These are phyloP conservation scores for Sporothrix pallida DNA, from an alignment of 2,329 filamentous ascomycete genomes.

Conservation along the genomic window DNA sequence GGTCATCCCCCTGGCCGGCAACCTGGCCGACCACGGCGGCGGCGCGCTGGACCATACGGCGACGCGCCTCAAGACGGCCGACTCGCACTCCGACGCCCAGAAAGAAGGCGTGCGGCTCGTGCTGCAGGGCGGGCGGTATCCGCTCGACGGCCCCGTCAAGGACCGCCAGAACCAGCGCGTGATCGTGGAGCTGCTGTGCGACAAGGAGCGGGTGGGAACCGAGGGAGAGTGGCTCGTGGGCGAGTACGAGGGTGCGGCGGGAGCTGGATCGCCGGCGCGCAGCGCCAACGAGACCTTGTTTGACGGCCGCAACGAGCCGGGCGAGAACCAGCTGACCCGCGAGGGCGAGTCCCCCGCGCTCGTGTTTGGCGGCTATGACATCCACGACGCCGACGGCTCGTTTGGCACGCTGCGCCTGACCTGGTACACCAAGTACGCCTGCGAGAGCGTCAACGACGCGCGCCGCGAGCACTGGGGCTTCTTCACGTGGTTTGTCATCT, in stretches of 20 bases:
- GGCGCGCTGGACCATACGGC: slow-evolving; percentile 67
- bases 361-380: slow-evolving; percentile 76
- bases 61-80: slow-evolving; percentile 68
- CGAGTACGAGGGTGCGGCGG: slow-evolving; percentile 56
- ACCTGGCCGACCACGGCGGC: slow-evolving; percentile 65
- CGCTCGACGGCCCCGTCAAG: slow-evolving; percentile 59
- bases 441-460: slow-evolving; percentile 59
- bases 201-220: slow-evolving; percentile 71
- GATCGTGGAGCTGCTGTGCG: slow-evolving; percentile 85
- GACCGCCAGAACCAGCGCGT: slow-evolving; percentile 65
- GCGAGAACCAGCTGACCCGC: slow-evolving; percentile 60
- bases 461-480: slow-evolving; percentile 78
- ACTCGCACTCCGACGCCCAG: slow-evolving; percentile 66
- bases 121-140: slow-evolving; percentile 65
- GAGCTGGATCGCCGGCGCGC: slow-evolving; percentile 44
- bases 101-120: slow-evolving; percentile 75
- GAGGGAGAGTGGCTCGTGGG: slow-evolving; percentile 70
- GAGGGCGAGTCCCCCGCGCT: slow-evolving; percentile 63
- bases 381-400: slow-evolving; percentile 60
- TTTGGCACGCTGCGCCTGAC: slow-evolving; percentile 65
- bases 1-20: slow-evolving; percentile 76
- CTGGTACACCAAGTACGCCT: slow-evolving; percentile 89
- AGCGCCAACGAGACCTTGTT: slow-evolving; percentile 37
- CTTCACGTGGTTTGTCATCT: slow-evolving; percentile 95
- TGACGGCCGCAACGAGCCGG: slow-evolving; percentile 45